These are phyloP conservation scores for Symbiodinium pilosum DNA, from an alignment of 73 alveolate genomes.

Conservation along the genomic window DNA sequence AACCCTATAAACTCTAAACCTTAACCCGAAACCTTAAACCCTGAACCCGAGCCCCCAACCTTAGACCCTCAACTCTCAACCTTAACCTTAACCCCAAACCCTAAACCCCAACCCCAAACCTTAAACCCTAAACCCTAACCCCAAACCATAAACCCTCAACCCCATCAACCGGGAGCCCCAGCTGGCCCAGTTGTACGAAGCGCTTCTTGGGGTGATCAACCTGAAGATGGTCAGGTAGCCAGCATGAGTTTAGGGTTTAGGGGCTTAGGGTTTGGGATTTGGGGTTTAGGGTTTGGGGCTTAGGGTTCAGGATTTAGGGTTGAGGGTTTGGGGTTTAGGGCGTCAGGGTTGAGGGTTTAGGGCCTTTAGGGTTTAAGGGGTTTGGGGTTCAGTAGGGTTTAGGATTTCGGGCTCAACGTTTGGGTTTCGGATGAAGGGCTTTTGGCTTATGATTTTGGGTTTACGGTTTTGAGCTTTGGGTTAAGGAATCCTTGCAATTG, in stretches of 20 bases:
- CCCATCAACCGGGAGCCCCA: not conserved
- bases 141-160: not conserved
- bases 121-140: not conserved
- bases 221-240: too few relatives aligned
- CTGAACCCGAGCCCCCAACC: not conserved
- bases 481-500: too few relatives aligned
- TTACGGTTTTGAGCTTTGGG: too few relatives aligned
- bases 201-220: conserved; percentile 9
- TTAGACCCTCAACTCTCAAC: not conserved
- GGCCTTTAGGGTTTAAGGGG: too few relatives aligned
- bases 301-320: not conserved
- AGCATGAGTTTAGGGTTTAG: too few relatives aligned
- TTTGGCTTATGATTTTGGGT: too few relatives aligned
- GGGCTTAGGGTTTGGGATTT: too few relatives aligned
- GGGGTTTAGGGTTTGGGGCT: not conserved
- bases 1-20: not conserved
- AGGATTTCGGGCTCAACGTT: too few relatives aligned
- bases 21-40: not conserved
- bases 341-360: too few relatives aligned
- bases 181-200: conserved; percentile 3
- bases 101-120: not conserved
- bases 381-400: too few relatives aligned
- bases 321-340: not conserved
- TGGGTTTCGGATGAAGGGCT: too few relatives aligned
- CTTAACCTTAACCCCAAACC: not conserved